Percentiles rank a stretch among this genome's conserved stretches.
These are phyloP conservation scores for Salix suchowensis DNA, from an alignment of 345 rosid genomes.

Conservation along the genomic window DNA sequence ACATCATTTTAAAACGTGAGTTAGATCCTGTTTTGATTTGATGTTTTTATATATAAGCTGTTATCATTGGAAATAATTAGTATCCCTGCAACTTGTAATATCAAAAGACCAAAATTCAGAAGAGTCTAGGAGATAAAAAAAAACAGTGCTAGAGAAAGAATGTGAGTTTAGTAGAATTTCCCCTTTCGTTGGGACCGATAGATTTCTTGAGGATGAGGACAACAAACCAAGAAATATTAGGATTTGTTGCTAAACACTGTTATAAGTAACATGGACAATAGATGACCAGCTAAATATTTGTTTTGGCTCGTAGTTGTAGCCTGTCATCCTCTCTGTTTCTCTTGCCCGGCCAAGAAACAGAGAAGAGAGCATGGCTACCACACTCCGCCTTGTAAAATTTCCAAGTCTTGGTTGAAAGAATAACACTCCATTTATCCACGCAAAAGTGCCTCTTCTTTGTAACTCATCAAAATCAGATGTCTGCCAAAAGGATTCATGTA, in stretches of 20 bases:
- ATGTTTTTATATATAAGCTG: no score
- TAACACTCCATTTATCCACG: not conserved
- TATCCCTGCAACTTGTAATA: no score
- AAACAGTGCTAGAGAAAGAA: no score
- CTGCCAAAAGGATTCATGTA: constrained; percentile 2
- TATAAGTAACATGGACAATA: no score
- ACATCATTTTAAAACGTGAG: not conserved
- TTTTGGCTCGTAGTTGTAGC: no score
- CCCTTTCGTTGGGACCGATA: no score
- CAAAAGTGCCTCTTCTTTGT: constrained; percentile 15
- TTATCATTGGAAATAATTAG: no score
- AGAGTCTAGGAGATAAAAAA: no score
- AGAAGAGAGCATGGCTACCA: constrained; percentile 53
- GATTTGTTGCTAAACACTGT: not conserved
- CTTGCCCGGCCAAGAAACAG: not conserved
- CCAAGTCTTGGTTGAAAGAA: constrained; percentile 33
- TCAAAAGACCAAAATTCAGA: no score
- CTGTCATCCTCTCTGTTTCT: not conserved
- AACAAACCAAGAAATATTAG: not conserved
- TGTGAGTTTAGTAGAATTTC: no score
- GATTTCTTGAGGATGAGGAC: not conserved
- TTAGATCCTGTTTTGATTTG: no score
- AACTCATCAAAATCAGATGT: constrained; percentile 13
- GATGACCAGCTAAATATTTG: no score
- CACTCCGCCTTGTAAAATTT: constrained; percentile 50